Base-by-base conservation (phyloP, 345 rosid species). In the Brassica cretica region DNA sequence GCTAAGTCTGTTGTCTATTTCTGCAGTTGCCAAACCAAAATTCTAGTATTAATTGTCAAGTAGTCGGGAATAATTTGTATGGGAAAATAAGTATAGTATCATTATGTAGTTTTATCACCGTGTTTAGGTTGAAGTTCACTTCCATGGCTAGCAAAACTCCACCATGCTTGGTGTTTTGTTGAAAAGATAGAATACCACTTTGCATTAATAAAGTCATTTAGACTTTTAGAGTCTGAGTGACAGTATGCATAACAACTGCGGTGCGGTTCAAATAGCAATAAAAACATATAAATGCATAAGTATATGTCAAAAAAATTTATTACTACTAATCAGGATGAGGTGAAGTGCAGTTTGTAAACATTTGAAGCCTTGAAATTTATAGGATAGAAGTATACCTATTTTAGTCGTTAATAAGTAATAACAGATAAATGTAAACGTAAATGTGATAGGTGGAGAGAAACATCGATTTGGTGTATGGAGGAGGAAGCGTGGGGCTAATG, bases 401-500 rank as follows among this genome's bases (percentile, higher is more conserved):
- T 30, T 18, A 18, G 65, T 15, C 24, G 65, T 67, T 64, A 71
- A 29, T 30, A 55, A 71, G 63, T 35, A 25, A 18, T 30, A 56
- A 67, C 66, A 64, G 5, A 71, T 66, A 64, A 21, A 39, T 35
- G 14, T 39, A 14, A 32, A 41, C 19, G 37, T 41, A 62, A 71
- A 55, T 72, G 69, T 66, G 46, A 70, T 64, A 80, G 83, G 83
- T 75, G 68, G 79, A 70, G 68, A 75, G 68, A 44, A 80, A 75
- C 30, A 75, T 80, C 35, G 83, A 80, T 80, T 75, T 80, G 75
- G 83, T 80, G 62, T 70, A 80, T 80, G 83, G 83, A 75, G 83
- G 83, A 70, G 83, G 80, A 64, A 80, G 83, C 72, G 76, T 80
- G 72, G 83, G 83, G 67, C 76, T 80, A 56, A 80, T 80, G 83